Conservation (phyloP, 139 green algal species). For the Nannochloris sp. region DNA sequence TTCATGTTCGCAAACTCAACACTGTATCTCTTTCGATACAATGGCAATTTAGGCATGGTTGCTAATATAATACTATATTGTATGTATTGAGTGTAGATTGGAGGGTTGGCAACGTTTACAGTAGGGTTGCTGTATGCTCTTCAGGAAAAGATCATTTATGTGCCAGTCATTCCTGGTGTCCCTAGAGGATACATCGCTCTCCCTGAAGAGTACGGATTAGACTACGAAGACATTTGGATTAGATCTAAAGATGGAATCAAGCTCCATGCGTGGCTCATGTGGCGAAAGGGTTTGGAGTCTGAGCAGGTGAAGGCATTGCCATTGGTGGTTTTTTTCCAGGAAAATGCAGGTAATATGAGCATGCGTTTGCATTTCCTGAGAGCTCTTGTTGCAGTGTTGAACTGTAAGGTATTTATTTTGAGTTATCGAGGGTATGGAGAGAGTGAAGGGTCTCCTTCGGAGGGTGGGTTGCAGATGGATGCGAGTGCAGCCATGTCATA, state of each 20-base stretch:
- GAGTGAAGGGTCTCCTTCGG: constrained; percentile 52
- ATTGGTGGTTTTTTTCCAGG: constrained; percentile 73
- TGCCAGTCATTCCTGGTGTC: constrained; percentile 64
- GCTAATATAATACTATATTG: neutral
- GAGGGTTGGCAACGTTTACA: constrained; percentile 31
- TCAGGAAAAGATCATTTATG: constrained; percentile 76
- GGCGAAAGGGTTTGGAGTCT: constrained; percentile 2
- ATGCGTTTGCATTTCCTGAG: constrained; percentile 68
- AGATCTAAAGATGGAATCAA: constrained; percentile 47
- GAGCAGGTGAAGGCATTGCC: constrained; percentile 29
- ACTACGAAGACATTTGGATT: constrained; percentile 57
- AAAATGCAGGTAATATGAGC: constrained; percentile 87
- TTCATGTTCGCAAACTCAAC: too few species aligned
- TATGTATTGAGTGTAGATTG: constrained; percentile 31
- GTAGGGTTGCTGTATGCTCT: constrained; percentile 61
- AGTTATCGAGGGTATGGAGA: constrained; percentile 79
- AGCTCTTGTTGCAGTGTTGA: constrained; percentile 36
- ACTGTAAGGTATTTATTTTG: constrained; percentile 48
- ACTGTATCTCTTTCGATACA: too few species aligned
- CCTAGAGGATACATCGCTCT: constrained; percentile 35
- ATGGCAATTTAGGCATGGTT: neutral
- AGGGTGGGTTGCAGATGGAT: constrained; percentile 66
- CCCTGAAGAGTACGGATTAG: constrained; percentile 46
- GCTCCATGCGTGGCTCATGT: constrained; percentile 72
- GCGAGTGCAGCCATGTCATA: constrained; percentile 48